Percentiles rank a stretch among this genome's conserved stretches.
These are phyloP conservation scores for Aureobasidium uvarum DNA, from an alignment of 2,329 filamentous ascomycete species.

Conservation along the genomic window DNA sequence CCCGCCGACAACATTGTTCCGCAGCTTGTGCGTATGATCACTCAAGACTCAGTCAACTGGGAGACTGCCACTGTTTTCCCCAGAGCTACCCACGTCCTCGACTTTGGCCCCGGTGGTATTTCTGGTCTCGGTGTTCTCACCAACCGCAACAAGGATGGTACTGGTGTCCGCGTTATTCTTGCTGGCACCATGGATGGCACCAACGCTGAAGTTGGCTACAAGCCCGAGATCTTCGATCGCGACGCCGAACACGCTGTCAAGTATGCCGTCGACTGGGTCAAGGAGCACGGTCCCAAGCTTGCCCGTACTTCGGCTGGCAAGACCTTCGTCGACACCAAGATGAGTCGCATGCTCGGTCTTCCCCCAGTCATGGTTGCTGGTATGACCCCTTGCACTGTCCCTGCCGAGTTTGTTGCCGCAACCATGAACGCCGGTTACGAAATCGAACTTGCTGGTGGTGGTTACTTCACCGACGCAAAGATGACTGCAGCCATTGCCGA, in stretches of 20 bases:
- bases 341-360: conserved; percentile 80
- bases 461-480: conserved; percentile 77
- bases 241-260: conserved; percentile 93
- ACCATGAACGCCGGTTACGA: conserved; percentile 96
- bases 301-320: conserved; percentile 85
- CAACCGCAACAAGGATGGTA: conserved; percentile 98
- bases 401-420: conserved; percentile 87
- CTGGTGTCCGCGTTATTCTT: conserved; percentile 92
- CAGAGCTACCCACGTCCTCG: conserved; percentile 86
- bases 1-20: conserved; percentile 75
- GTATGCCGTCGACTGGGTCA: conserved; percentile 96
- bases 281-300: conserved; percentile 89
- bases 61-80: conserved; percentile 91
- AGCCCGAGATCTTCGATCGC: conserved; percentile 94
- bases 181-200: conserved; percentile 91
- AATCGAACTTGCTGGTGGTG: conserved; percentile 84
- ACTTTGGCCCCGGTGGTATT: conserved; percentile 95
- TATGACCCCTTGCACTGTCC: conserved; percentile 88
- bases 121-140: conserved; percentile 94
- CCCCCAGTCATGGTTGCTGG: conserved; percentile 88
- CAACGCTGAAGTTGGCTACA: conserved; percentile 90
- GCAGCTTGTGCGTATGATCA: conserved; percentile 85
- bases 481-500: conserved; percentile 82
- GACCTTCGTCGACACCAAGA: conserved; percentile 94
- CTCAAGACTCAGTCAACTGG: conserved; percentile 91